Evolutionary conservation across 2,329 filamentous ascomycete genomes (phyloP).

Genomic region (Colletotrichum sidae): DNA sequence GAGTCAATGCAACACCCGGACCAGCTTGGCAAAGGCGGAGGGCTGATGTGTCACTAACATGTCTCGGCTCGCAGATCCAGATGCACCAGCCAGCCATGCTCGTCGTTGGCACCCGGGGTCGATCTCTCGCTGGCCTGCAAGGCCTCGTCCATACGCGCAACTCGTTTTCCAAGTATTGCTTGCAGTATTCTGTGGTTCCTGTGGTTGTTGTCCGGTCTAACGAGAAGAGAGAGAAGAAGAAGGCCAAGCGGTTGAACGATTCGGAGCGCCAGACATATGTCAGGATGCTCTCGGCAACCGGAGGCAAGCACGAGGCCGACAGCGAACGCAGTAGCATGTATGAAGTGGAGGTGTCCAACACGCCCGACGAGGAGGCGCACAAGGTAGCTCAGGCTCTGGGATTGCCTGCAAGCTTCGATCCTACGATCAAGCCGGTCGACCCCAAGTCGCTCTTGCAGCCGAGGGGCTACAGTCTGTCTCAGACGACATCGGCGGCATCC

Average conservation of each 20-base stretch:
- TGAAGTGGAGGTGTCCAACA: slow-evolving; percentile 65
- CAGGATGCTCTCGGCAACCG: slow-evolving; percentile 76
- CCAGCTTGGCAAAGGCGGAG: background rate
- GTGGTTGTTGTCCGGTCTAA: slow-evolving; percentile 92
- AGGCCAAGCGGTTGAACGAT: slow-evolving; percentile 84
- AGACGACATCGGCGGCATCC: slow-evolving; percentile 7
- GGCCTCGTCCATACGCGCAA: slow-evolving; percentile 82
- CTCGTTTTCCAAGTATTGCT: slow-evolving; percentile 92
- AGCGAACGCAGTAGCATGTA: slow-evolving; percentile 64
- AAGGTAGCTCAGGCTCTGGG: slow-evolving; percentile 73
- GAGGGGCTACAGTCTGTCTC: slow-evolving; percentile 29
- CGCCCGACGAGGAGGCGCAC: slow-evolving; percentile 72
- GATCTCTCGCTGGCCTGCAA: slow-evolving; percentile 87
- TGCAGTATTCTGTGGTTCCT: slow-evolving; percentile 92
- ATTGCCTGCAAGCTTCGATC: slow-evolving; percentile 71
- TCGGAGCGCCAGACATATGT: slow-evolving; percentile 81
- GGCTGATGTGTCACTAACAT: background rate
- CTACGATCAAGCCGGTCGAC: slow-evolving; percentile 69
- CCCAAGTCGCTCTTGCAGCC: slow-evolving; percentile 42
- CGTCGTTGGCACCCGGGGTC: slow-evolving; percentile 88
- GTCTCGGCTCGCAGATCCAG: slow-evolving; percentile 75
- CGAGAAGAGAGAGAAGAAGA: slow-evolving; percentile 90
- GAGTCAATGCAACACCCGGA: slow-evolving; percentile 48
- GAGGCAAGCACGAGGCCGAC: slow-evolving; percentile 69
- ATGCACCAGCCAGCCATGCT: slow-evolving; percentile 93